A percentile compares a stretch with the other conserved stretches of the same genome.
Evolutionary conservation across 805 yeast genomes (phyloP).

Genomic region (Hanseniaspora lindneri): DNA sequence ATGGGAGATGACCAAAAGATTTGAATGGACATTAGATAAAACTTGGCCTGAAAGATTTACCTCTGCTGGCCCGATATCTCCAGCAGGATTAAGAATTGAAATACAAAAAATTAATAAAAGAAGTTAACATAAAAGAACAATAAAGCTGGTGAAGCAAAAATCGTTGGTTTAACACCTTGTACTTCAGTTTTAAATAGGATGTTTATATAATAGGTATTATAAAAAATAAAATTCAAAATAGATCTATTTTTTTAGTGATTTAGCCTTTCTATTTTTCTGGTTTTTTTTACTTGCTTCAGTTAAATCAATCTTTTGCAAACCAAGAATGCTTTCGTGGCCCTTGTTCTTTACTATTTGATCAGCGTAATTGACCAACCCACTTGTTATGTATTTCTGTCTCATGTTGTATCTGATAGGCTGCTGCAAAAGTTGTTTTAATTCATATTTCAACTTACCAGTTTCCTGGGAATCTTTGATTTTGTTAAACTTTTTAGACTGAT

Average conservation of each 20-base stretch:
- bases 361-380: conserved; percentile 68
- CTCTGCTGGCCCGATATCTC: conserved; percentile 49
- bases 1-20: conserved; percentile 30
- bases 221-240: too few species aligned
- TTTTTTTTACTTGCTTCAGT: conserved; percentile 42
- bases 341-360: conserved; percentile 58
- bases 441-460: conserved; percentile 35
- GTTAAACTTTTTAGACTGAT: conserved; percentile 43
- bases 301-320: conserved; percentile 58
- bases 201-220: too few species aligned
- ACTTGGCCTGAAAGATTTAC: conserved; percentile 41
- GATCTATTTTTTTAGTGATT: conserved; percentile 1
- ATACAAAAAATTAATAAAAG: neutral
- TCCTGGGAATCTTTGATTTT: conserved; percentile 45
- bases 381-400: conserved; percentile 64
- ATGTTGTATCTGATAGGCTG: conserved; percentile 49
- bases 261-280: conserved; percentile 20
- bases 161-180: too few species aligned
- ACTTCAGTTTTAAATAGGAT: too few species aligned
- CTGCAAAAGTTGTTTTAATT: conserved; percentile 42
- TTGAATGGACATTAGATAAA: conserved; percentile 31
- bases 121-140: neutral
- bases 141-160: neutral
- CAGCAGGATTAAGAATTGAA: conserved; percentile 30
- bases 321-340: conserved; percentile 57